These are phyloP conservation scores for Scytalidium sp. DNA, from an alignment of 2,329 filamentous ascomycete genomes.

Conservation along the genomic window DNA sequence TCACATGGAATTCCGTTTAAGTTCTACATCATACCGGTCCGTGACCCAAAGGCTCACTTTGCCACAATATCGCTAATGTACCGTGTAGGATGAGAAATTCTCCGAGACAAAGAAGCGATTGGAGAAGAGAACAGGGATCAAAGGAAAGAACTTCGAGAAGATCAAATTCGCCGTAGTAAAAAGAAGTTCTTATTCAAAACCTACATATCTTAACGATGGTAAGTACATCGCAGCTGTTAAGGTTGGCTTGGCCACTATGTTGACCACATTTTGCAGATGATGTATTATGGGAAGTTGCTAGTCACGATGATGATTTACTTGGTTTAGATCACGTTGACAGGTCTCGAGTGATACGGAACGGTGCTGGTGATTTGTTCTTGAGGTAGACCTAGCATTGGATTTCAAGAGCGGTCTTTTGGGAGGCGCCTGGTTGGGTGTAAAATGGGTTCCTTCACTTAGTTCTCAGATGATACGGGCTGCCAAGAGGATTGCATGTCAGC, in stretches of 20 bases:
- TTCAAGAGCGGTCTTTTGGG: conserved; percentile 5
- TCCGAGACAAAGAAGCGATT: conserved; percentile 92
- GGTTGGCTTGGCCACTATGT: conserved; percentile 10
- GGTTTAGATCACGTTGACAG: conserved; percentile 66
- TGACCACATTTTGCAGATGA: conserved; percentile 44
- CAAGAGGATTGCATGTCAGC: not conserved
- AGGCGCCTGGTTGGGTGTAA: conserved; percentile 5
- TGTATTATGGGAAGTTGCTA: conserved; percentile 50
- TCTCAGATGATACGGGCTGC: not conserved
- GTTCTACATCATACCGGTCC: conserved; percentile 78
- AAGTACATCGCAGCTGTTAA: conserved; percentile 32
- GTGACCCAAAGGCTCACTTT: conserved; percentile 23
- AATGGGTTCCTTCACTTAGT: not conserved
- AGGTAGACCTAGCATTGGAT: conserved; percentile 25
- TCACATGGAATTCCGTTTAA: conserved; percentile 88
- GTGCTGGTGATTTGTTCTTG: conserved; percentile 61
- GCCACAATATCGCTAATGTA: conserved; percentile 5
- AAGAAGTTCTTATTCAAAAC: conserved; percentile 69
- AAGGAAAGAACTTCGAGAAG: conserved; percentile 98
- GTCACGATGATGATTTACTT: conserved; percentile 57
- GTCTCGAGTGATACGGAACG: conserved; percentile 55
- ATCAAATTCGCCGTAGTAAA: conserved; percentile 89
- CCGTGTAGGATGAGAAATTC: conserved; percentile 71
- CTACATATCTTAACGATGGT: conserved; percentile 87
- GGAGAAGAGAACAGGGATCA: conserved; percentile 87